phyloP scores from a whole-genome alignment of 2,329 filamentous ascomycete genomes.

The Aspergillus glaucus region DNA sequence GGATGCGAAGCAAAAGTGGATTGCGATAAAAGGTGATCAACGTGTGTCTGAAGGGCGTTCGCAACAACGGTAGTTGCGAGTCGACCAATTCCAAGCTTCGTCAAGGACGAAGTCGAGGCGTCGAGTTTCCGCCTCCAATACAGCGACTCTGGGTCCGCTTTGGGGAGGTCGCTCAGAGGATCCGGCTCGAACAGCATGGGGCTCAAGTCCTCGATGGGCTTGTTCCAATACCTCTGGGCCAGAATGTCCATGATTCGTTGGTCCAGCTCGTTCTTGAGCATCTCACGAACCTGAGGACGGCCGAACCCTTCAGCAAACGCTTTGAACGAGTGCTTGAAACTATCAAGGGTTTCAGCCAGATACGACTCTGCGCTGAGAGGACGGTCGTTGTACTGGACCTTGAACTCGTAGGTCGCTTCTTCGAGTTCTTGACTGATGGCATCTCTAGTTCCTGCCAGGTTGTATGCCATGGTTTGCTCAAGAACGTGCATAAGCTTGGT shows the following conservation, averaged over 20 bases:
- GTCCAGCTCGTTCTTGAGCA: constrained; percentile 87
- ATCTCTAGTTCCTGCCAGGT: constrained; percentile 80
- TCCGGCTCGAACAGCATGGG: constrained; percentile 62
- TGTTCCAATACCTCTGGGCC: constrained; percentile 95
- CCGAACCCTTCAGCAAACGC: constrained; percentile 87
- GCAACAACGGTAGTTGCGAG: constrained; percentile 89
- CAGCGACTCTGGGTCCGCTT: constrained; percentile 73
- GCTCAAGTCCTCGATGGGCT: constrained; percentile 78
- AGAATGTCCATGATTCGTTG: constrained; percentile 91
- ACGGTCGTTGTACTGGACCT: constrained; percentile 97
- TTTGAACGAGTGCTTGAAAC: constrained; percentile 97
- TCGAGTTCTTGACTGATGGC: constrained; percentile 92
- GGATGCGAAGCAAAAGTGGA: constrained; percentile 88
- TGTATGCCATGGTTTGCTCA: constrained; percentile 94
- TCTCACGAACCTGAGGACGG: constrained; percentile 76
- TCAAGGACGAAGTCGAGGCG: constrained; percentile 80
- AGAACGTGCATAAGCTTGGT: constrained; percentile 97
- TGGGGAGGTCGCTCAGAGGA: constrained; percentile 70
- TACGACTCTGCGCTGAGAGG: constrained; percentile 94
- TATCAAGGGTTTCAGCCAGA: constrained; percentile 86
- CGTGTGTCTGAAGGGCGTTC: constrained; percentile 74
- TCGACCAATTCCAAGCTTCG: constrained; percentile 87
- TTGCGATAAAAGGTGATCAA: constrained; percentile 69
- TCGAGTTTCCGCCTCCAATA: constrained; percentile 96
- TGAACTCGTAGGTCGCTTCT: constrained; percentile 97